These are phyloP conservation scores for Rhynchosporium agropyri DNA, from an alignment of 2,329 filamentous ascomycete species.

Conservation along the genomic window DNA sequence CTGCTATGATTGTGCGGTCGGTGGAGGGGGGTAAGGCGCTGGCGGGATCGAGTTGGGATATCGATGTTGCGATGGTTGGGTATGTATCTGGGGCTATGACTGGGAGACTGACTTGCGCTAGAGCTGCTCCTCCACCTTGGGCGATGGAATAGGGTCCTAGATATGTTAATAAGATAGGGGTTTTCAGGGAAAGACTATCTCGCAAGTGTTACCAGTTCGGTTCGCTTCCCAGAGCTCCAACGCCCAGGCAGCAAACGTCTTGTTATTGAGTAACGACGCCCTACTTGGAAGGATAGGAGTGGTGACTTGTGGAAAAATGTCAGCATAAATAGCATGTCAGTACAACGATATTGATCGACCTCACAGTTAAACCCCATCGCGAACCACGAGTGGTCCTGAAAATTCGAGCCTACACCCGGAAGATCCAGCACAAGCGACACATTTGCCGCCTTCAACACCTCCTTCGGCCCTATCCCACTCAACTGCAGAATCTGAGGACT, in stretches of 20 bases:
- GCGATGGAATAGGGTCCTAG: conserved; percentile 45
- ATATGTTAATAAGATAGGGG: not conserved
- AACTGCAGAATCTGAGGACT: conserved; percentile 30
- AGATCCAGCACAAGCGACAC: conserved; percentile 44
- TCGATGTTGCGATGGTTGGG: conserved; percentile 5
- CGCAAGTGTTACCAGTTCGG: not conserved
- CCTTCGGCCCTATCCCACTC: conserved; percentile 37
- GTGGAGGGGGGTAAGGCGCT: conserved; percentile 3
- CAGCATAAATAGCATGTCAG: too few species aligned
- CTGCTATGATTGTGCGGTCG: conserved; percentile 17
- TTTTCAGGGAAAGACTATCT: not conserved
- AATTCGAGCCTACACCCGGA: conserved; percentile 46
- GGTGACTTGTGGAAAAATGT: not conserved
- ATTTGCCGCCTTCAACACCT: conserved; percentile 38
- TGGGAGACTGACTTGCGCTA: conserved; percentile 14
- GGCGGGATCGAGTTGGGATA: not conserved
- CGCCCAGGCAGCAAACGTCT: conserved; percentile 3
- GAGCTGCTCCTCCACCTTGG: conserved; percentile 30
- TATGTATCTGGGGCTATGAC: conserved; percentile 11
- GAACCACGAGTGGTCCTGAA: conserved; percentile 38
- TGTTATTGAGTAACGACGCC: not conserved
- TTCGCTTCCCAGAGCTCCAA: conserved; percentile 4
- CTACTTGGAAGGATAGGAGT: conserved; percentile 3
- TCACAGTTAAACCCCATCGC: conserved; percentile 1
- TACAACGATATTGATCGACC: not conserved